Percentiles rank a stretch among this genome's conserved stretches.
Evolutionary conservation across 1,284 basidiomycete species (phyloP).

Genomic region (Austroboletus novae-zelandiae): DNA sequence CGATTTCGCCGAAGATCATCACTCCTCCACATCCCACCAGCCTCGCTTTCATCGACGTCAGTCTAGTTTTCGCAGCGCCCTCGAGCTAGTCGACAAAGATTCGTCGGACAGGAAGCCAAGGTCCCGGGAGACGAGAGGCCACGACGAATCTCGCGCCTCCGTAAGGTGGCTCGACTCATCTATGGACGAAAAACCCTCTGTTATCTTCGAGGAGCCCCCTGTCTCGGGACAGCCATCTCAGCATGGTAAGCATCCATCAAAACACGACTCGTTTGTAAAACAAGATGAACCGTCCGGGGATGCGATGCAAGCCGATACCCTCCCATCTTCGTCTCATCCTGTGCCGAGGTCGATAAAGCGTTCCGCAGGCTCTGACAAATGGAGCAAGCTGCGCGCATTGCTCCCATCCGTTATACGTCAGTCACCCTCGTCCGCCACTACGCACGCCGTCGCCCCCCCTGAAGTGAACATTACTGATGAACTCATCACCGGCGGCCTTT

Average conservation of each 20-base stretch:
- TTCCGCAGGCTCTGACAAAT: slow-evolving; percentile 43
- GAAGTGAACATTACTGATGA: slow-evolving; percentile 82
- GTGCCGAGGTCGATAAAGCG: slow-evolving; percentile 31
- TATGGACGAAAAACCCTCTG: slow-evolving; percentile 41
- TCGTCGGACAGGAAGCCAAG: slow-evolving; percentile 54
- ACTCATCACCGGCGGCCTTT: slow-evolving; percentile 78
- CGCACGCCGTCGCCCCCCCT: slow-evolving; percentile 47
- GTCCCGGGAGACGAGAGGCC: slow-evolving; percentile 46
- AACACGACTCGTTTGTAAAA: slow-evolving; percentile 6
- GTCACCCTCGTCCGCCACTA: slow-evolving; percentile 28
- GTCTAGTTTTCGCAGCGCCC: slow-evolving; percentile 58
- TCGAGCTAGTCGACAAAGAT: slow-evolving; percentile 49
- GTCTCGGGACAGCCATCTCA: slow-evolving; percentile 7
- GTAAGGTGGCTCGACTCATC: slow-evolving; percentile 60
- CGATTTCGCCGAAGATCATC: slow-evolving; percentile 29
- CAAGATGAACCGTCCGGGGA: slow-evolving; percentile 14
- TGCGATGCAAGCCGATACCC: slow-evolving; percentile 16
- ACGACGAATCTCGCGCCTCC: slow-evolving; percentile 50
- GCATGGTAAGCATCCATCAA: slow-evolving; percentile 11
- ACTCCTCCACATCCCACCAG: slow-evolving; percentile 22
- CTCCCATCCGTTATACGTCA: slow-evolving; percentile 53
- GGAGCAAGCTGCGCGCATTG: slow-evolving; percentile 62
- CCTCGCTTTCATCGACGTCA: slow-evolving; percentile 28
- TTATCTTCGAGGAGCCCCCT: slow-evolving; percentile 33
- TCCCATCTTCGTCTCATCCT: slow-evolving; percentile 47